Evolutionary conservation across 2,329 filamentous ascomycete genomes (phyloP).

Genomic region (Paecilomyces variotii): DNA sequence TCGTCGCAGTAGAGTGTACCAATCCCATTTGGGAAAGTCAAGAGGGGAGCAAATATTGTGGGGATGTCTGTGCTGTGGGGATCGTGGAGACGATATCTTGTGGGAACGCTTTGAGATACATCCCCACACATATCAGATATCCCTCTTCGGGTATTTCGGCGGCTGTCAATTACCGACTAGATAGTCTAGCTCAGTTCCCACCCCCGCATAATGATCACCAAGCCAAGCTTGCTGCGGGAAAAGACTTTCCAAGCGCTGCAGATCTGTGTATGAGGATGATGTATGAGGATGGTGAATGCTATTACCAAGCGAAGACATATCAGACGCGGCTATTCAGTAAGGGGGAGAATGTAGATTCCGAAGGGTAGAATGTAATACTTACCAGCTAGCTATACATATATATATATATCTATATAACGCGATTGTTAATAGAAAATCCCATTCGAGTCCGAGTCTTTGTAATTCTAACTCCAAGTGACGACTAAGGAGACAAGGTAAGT

Average conservation of each 20-base stretch:
- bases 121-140: neutral
- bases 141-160: neutral
- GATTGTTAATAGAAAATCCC: neutral
- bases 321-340: neutral
- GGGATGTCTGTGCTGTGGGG: neutral
- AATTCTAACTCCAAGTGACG: too few relatives aligned
- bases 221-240: neutral
- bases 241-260: neutral
- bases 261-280: neutral
- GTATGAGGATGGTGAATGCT: neutral
- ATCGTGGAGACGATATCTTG: neutral
- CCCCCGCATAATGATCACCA: neutral
- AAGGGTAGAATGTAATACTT: too few relatives aligned
- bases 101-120: neutral
- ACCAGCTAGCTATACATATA: neutral
- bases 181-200: neutral
- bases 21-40: neutral
- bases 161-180: neutral
- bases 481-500: too few relatives aligned
- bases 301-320: neutral
- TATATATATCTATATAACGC: neutral
- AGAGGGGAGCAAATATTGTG: neutral
- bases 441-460: neutral
- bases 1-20: neutral
- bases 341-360: neutral